Base-by-base conservation (phyloP, 176 grass and related monocot genomes). In the Rhipidocladum racemiflorum region DNA sequence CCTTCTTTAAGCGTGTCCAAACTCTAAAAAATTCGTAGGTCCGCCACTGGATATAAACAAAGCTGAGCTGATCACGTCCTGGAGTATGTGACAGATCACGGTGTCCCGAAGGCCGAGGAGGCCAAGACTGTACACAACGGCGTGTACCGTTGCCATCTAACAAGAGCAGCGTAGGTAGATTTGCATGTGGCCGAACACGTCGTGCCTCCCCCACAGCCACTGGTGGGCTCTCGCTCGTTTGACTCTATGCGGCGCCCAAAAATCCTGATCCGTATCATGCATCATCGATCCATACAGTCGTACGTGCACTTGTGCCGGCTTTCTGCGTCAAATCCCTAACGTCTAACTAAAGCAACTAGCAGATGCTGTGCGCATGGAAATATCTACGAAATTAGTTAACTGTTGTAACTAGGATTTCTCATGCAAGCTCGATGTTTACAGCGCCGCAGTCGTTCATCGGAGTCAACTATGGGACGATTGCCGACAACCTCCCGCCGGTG, bases 381-480 rank as follows among this genome's bases (percentile, higher is more conserved):
- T 54, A 54, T 21, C 29, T 16, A 30, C 4, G 18, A 60, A 59
- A 32, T 38, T 38, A 38, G 36, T 38, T 38, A 61, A 56, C 29
- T 68, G 34, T 32, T 24, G 67, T 43, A 81, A 48, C 8, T 46
- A 21, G 3, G 6, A 45, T 18, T 39, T 68, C 70, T 75, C 12
- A 65, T 23, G 25, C 24, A 64, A 57, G 7, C 51, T 75, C 6
- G 54, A 12, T 17, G 35, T 73, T 53, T 44, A 29, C 87, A 98
- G 96, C 70, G 32, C 79, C 90, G 65, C 75, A 98, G 79, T 81
- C 96, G 61, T 84, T 88, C 85, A 75, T 98, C 61, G 96, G 96
- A 15, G 85, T 98, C 8, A 98, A 98, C 79, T 98, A 98, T 72
- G 96, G 96, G 38, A 83, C 91, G 67, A 65, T 93, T 38, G 90